Conservation (phyloP, 148 eudicot species). For the Heliosperma pusillum region DNA sequence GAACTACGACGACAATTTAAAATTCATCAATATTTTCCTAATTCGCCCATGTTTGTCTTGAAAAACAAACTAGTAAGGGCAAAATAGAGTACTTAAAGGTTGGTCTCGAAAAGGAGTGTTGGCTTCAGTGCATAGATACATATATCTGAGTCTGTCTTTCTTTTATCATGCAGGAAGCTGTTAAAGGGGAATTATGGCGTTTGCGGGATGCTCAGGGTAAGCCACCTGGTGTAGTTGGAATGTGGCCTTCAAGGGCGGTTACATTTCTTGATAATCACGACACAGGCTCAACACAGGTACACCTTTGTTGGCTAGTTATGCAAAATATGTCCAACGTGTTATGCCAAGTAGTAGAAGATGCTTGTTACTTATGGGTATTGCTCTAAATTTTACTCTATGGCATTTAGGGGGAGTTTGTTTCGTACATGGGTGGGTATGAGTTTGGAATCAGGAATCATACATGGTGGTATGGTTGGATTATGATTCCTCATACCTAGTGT, state of each 20-base stretch:
- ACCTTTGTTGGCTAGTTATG: background rate
- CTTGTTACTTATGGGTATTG: background rate
- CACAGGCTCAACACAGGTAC: slow-evolving; percentile 95
- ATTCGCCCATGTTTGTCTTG: too few species aligned
- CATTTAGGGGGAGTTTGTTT: too few species aligned
- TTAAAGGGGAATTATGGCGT: slow-evolving; percentile 88
- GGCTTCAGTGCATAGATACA: background rate
- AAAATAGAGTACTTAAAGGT: background rate
- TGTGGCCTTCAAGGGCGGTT: slow-evolving; percentile 98
- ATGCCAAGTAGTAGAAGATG: background rate
- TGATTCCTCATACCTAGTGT: too few species aligned
- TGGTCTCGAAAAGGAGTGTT: background rate
- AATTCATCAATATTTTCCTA: too few species aligned
- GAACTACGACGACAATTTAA: too few species aligned
- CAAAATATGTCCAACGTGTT: background rate
- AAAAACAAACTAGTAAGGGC: background rate
- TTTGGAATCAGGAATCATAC: too few species aligned
- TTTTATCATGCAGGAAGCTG: slow-evolving; percentile 61
- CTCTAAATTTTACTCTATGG: background rate
- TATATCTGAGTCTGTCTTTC: background rate
- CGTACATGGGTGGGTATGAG: too few species aligned
- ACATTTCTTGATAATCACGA: slow-evolving; percentile 93
- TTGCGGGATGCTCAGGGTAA: slow-evolving; percentile 82
- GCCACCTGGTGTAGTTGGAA: slow-evolving; percentile 90
- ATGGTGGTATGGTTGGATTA: too few species aligned